Evolutionary conservation across 225 moss, liverwort and hornwort species (phyloP), one percentile per base, ranked within the genome.

Genomic region (Anthoceros angustus): DNA sequence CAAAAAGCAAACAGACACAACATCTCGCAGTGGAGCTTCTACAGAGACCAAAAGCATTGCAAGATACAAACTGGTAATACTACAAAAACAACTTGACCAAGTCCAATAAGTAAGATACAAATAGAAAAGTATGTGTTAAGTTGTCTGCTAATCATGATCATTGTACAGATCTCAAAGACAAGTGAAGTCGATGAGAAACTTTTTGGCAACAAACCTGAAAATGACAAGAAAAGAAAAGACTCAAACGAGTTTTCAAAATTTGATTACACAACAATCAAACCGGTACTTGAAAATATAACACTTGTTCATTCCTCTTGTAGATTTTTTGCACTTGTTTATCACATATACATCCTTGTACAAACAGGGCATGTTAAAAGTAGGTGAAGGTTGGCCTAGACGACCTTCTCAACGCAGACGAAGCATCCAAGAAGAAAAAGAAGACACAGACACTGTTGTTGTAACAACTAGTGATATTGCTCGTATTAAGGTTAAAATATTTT

Each of bases 341-440:
- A 32, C 4, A 1, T 32, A 4, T 48, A 2, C 5, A 48, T 48
- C 18, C 12, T 12, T 48, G 12, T 18, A 45, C 18, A 0, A 12
- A 55, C 4, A 55, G 55, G 55, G 55, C 7, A 55, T 55, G 55
- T 23, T 55, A 55, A 55, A 55, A 55, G 55, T 55, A 5, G 55
- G 55, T 18, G 55, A 55, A 55, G 55, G 55, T 18, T 55, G 55
- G 55, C 55, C 55, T 15, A 55, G 23, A 55, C n/a, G n/a, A 55
- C 12, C n/a, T 18, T 55, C 55, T 18, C 12, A 23, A 6, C 5
- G 55, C 0, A 15, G 55, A 20, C 55, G n/a, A 20, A 55, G 55
- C 14, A 55, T 55, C 7, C 10, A 55, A 20, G 55, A 55, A 55
- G 55, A 55, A 12, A 55, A 20, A 20, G 55, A 55, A 23, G 55